A percentile compares a stretch with the other conserved stretches of the same genome.
Conservation (phyloP, 2,329 filamentous ascomycete genomes). For the Aspergillus sergii region DNA sequence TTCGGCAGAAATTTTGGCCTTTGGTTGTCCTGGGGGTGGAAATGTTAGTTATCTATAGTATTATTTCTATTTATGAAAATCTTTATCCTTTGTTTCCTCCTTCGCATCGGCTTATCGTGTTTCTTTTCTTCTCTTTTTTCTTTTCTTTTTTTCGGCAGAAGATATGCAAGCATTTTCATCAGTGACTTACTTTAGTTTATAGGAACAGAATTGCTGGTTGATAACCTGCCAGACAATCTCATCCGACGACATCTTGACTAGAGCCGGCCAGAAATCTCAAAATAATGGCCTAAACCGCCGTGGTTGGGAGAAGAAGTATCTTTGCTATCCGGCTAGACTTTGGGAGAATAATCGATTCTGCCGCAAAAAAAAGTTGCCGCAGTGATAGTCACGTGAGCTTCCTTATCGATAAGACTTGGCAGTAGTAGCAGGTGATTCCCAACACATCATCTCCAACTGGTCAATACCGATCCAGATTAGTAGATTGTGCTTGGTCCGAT, state of each 20-base stretch:
- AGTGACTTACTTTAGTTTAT: slow-evolving; percentile 78
- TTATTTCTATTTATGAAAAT: neutral
- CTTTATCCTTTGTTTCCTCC: neutral
- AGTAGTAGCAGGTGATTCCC: neutral
- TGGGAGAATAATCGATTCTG: slow-evolving; percentile 14
- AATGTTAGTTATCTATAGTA: slow-evolving; percentile 9
- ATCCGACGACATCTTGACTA: slow-evolving; percentile 74
- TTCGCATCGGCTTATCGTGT: neutral
- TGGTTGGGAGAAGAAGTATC: slow-evolving; percentile 23
- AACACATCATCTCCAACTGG: neutral
- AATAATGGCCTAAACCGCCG: slow-evolving; percentile 13
- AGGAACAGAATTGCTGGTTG: slow-evolving; percentile 92
- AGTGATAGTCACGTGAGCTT: slow-evolving; percentile 29
- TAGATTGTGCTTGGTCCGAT: neutral
- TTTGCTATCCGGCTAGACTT: slow-evolving; percentile 16
- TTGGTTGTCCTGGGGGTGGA: slow-evolving; percentile 67
- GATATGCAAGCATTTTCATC: slow-evolving; percentile 3
- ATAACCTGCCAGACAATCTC: slow-evolving; percentile 98
- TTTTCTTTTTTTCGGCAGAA: neutral
- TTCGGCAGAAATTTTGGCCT: slow-evolving; percentile 90
- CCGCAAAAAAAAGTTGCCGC: slow-evolving; percentile 33
- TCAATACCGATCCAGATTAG: neutral
- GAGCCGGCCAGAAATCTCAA: slow-evolving; percentile 14
- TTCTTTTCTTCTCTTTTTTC: neutral
- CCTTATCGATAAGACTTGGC: slow-evolving; percentile 34